These are phyloP conservation scores for Yarrowia galli DNA, from an alignment of 1,139 yeast genomes.

Conservation along the genomic window DNA sequence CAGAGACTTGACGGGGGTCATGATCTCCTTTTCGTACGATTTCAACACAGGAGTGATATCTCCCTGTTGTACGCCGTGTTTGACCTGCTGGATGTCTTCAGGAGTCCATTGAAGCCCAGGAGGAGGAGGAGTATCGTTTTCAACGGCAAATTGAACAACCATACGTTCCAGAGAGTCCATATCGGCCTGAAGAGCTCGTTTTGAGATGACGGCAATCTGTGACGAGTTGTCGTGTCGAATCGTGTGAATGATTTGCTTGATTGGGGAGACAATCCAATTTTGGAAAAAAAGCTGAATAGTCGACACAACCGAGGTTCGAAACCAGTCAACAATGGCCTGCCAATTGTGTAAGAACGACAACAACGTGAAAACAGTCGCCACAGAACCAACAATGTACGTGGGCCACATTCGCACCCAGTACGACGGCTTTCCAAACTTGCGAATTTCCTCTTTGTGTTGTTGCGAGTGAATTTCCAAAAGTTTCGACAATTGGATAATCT, in stretches of 20 bases:
- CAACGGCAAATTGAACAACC: slow-evolving; percentile 77
- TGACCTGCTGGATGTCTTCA: slow-evolving; percentile 46
- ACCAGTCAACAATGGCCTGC: slow-evolving; percentile 62
- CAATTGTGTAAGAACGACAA: slow-evolving; percentile 59
- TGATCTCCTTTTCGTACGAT: slow-evolving; percentile 77
- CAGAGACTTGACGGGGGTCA: slow-evolving; percentile 68
- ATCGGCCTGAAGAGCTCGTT: slow-evolving; percentile 79
- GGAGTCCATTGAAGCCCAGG: slow-evolving; percentile 44
- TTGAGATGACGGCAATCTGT: slow-evolving; percentile 76
- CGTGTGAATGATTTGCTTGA: slow-evolving; percentile 75
- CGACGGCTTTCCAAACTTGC: slow-evolving; percentile 58
- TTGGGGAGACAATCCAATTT: slow-evolving; percentile 85
- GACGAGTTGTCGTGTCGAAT: slow-evolving; percentile 80
- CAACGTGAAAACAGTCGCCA: slow-evolving; percentile 48
- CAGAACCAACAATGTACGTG: slow-evolving; percentile 48
- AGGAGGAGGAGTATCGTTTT: slow-evolving; percentile 50
- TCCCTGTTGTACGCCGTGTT: slow-evolving; percentile 60
- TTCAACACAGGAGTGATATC: slow-evolving; percentile 81
- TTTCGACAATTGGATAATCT: neutral
- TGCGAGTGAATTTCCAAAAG: neutral
- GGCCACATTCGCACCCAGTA: slow-evolving; percentile 74
- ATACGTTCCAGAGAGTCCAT: slow-evolving; percentile 82
- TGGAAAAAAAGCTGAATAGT: slow-evolving; percentile 70
- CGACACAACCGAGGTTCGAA: slow-evolving; percentile 64
- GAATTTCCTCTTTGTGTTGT: slow-evolving; percentile 7